phyloP scores from a whole-genome alignment of 2,329 filamentous ascomycete species.

The Fusarium haematococcum region DNA sequence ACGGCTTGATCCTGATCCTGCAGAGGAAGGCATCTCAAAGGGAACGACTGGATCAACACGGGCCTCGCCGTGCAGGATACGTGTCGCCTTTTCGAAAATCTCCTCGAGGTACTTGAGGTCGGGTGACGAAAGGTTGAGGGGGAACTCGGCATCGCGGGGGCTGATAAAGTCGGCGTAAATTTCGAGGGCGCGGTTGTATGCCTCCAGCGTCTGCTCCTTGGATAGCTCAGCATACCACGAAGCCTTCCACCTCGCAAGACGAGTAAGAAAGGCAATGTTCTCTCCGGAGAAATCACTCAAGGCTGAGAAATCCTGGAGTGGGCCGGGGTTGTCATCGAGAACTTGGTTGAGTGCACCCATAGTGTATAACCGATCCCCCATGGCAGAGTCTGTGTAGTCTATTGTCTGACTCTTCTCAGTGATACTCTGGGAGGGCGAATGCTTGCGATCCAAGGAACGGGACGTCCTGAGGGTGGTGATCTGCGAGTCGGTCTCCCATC shows the following conservation, averaged over 20 bases:
- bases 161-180: slow-evolving; percentile 74
- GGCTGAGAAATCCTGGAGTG: slow-evolving; percentile 72
- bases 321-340: slow-evolving; percentile 66
- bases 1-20: slow-evolving; percentile 21
- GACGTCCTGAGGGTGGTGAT: slow-evolving; percentile 18
- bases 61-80: slow-evolving; percentile 54
- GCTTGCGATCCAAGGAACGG: slow-evolving; percentile 14
- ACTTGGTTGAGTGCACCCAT: slow-evolving; percentile 73
- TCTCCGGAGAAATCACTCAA: slow-evolving; percentile 75
- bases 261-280: slow-evolving; percentile 74
- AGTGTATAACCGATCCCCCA: slow-evolving; percentile 61
- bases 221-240: slow-evolving; percentile 30
- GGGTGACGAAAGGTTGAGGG: slow-evolving; percentile 70
- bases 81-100: slow-evolving; percentile 66
- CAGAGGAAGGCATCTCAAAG: slow-evolving; percentile 40
- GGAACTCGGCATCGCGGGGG: slow-evolving; percentile 70
- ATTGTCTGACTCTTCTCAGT: slow-evolving; percentile 4
- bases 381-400: slow-evolving; percentile 14
- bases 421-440: background rate
- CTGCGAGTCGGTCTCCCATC: slow-evolving; percentile 23
- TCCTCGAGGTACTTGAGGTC: slow-evolving; percentile 63
- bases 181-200: slow-evolving; percentile 68
- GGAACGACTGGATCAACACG: slow-evolving; percentile 54
- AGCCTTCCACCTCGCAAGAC: slow-evolving; percentile 67
- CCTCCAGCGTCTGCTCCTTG: slow-evolving; percentile 48